Evolutionary conservation across 345 rosid genomes (phyloP).

Genomic region (Eutrema yunnanense): DNA sequence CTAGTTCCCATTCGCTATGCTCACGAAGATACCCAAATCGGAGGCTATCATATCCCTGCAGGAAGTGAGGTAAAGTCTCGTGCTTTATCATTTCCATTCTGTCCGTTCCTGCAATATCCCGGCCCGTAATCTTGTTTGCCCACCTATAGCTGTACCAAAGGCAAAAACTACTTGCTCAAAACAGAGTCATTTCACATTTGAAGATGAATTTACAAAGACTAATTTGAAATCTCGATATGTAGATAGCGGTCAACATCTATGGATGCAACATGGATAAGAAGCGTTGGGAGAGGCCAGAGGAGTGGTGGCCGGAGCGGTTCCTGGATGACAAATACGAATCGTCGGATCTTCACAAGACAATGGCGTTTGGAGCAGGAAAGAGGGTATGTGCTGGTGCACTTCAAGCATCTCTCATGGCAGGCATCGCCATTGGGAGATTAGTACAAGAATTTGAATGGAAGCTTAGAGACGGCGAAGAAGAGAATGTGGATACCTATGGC

Average conservation of each 20-base stretch:
- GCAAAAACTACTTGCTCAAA: neutral
- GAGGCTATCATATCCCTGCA: constrained; percentile 65
- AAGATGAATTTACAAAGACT: neutral
- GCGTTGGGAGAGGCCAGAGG: constrained; percentile 60
- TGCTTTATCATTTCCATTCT: neutral
- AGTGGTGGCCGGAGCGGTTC: constrained; percentile 80
- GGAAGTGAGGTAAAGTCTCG: constrained; percentile 54
- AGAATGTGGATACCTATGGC: constrained; percentile 55
- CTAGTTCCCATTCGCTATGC: constrained; percentile 62
- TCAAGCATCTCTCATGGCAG: constrained; percentile 54
- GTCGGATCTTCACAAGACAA: constrained; percentile 63
- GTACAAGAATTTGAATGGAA: constrained; percentile 82
- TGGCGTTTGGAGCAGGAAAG: constrained; percentile 91
- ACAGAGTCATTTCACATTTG: neutral
- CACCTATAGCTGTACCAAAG: neutral
- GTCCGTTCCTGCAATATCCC: too few relatives aligned
- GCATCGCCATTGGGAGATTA: constrained; percentile 58
- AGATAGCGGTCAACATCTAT: constrained; percentile 83
- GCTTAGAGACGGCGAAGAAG: constrained; percentile 57
- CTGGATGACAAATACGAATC: constrained; percentile 46
- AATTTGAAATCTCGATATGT: constrained; percentile 14
- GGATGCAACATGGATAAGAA: constrained; percentile 91
- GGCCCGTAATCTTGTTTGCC: too few relatives aligned
- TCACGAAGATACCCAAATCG: constrained; percentile 73
- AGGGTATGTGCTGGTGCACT: constrained; percentile 76